Percentiles rank a stretch among this genome's conserved stretches.
Conservation (phyloP, 805 yeast species). For the Candida hungchunana region DNA sequence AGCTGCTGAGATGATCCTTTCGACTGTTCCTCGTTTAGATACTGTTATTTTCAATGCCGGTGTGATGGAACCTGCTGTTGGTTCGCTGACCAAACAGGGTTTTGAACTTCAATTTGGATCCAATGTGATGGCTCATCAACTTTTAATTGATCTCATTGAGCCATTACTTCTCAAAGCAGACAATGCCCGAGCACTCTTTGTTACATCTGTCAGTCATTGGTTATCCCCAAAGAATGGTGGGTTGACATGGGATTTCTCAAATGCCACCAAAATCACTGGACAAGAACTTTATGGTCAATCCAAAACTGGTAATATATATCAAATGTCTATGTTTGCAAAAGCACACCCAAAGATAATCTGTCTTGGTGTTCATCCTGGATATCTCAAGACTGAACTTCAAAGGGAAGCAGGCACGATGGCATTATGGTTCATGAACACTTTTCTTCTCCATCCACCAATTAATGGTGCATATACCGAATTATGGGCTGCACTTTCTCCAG, state of each 20-base stretch:
- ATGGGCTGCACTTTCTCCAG: conserved; percentile 39
- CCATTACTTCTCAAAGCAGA: conserved; percentile 35
- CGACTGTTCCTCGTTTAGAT: conserved; percentile 28
- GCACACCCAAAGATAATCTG: conserved; percentile 30
- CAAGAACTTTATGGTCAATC: conserved; percentile 33
- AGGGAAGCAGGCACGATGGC: too few relatives aligned
- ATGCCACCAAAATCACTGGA: conserved; percentile 5
- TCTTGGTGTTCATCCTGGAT: conserved; percentile 39
- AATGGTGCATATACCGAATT: conserved; percentile 43
- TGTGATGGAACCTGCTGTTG: conserved; percentile 37
- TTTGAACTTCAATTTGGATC: conserved; percentile 43
- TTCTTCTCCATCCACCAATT: conserved; percentile 3
- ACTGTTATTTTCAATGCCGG: conserved; percentile 43
- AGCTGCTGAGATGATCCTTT: conserved; percentile 29
- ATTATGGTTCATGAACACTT: background rate
- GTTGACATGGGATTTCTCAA: conserved; percentile 30
- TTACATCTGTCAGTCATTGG: conserved; percentile 37
- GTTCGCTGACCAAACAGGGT: conserved; percentile 38
- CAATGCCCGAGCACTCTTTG: conserved; percentile 41
- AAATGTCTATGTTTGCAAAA: conserved; percentile 33
- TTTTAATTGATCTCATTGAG: conserved; percentile 37
- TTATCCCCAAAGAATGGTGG: conserved; percentile 32
- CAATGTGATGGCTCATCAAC: conserved; percentile 42
- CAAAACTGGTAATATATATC: conserved; percentile 37
- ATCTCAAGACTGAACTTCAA: conserved; percentile 31